Evolutionary conservation across 495 filamentous ascomycete species (phyloP), one percentile per base, ranked within the genome.

Genomic region (Pseudomonodictys pantanalensis): DNA sequence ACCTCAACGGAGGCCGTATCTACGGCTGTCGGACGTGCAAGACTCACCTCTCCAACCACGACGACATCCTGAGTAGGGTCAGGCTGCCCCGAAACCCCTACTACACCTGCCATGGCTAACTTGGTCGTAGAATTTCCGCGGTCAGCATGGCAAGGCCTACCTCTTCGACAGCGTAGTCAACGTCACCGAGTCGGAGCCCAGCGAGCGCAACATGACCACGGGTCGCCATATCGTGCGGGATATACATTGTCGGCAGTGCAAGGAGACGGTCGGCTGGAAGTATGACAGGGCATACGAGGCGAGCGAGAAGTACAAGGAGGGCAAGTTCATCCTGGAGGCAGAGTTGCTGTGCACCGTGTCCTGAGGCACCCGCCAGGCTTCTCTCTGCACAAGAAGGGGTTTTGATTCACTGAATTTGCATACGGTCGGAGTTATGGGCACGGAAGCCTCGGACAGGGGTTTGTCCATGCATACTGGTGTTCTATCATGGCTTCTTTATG

Each of bases 171-270:
- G 67, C 51, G 93, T 97, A 47, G 93, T 98, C 69, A 98, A 98
- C 75, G 80, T 95, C 72, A 86, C 81, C 50, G 77, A 83, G 49
- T 84, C 83, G 62, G 89, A 95, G 39, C 83, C 92, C 11, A 83
- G 81, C 52, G 95, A 98, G 75, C 91, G 93, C 62, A 95, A 86
- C 80, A 98, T 98, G 93, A 98, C 95, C n/a, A 98, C 93, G 1
- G 93, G 93, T 44, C 80, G 87, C 32, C 93, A 98, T 71, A 79
- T 97, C 30, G 93, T 98, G 39, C 85, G 95, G 45, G 93, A 98
- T 72, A 96, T 98, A 66, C 72, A 72, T 38, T 98, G 93, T 76
- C 78, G 85, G 50, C 87, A 92, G 75, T 98, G 93, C 83, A 86
- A 85, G 65, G 86, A 89, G 71, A 88, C 86, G 46, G 93, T 98